These are phyloP conservation scores for Phytophthora tentaculata DNA, from an alignment of 352 stramenopile species.

Conservation along the genomic window DNA sequence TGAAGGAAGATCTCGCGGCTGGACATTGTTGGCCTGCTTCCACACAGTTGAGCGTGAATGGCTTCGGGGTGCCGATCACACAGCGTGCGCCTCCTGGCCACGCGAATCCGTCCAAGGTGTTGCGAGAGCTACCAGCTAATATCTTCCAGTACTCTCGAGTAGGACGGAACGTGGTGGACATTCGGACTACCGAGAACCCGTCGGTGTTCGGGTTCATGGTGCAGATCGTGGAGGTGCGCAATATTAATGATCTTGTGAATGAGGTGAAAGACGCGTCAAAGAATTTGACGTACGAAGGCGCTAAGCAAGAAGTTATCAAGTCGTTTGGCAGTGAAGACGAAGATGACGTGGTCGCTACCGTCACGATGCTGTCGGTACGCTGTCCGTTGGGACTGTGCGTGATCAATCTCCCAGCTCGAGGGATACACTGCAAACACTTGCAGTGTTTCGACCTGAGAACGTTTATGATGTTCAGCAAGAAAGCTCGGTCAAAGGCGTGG, in stretches of 20 bases:
- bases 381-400: constrained; percentile 87
- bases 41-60: constrained; percentile 73
- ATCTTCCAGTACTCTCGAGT: constrained; percentile 74
- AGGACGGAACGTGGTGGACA: constrained; percentile 77
- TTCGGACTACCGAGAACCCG: constrained; percentile 72
- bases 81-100: constrained; percentile 77
- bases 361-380: constrained; percentile 90
- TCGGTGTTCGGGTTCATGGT: constrained; percentile 73
- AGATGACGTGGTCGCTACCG: constrained; percentile 85
- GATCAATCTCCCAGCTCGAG: constrained; percentile 91
- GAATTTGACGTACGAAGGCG: constrained; percentile 73
- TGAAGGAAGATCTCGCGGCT: constrained; percentile 75
- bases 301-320: constrained; percentile 79
- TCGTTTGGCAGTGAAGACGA: constrained; percentile 83
- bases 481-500: constrained; percentile 87
- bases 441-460: constrained; percentile 96
- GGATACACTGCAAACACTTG: constrained; percentile 92
- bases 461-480: constrained; percentile 93
- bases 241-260: constrained; percentile 66
- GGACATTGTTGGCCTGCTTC: constrained; percentile 79
- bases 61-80: constrained; percentile 68
- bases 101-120: constrained; percentile 81
- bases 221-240: constrained; percentile 74
- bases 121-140: constrained; percentile 76
- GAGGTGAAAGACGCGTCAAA: constrained; percentile 67